These are phyloP conservation scores for Flammula alnicola DNA, from an alignment of 1,284 basidiomycete genomes.

Conservation along the genomic window DNA sequence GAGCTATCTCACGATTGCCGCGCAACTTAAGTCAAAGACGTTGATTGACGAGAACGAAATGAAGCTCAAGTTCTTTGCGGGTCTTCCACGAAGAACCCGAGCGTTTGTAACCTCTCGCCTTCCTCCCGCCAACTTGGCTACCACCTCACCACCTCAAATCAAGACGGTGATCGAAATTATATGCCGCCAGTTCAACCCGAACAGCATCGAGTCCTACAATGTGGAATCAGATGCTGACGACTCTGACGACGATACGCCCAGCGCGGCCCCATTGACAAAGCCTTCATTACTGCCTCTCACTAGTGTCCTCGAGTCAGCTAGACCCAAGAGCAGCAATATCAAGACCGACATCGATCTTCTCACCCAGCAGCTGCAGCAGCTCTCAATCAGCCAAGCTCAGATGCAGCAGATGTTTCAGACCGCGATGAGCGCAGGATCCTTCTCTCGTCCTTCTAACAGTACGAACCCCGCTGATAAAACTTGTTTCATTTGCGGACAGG, in stretches of 20 bases:
- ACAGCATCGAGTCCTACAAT: constrained; percentile 10
- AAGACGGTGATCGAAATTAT: constrained; percentile 6
- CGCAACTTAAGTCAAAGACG: too few species aligned
- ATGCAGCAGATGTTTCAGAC: neutral
- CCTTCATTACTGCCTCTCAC: too few species aligned
- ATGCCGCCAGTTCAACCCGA: constrained; percentile 9
- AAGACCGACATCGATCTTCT: constrained; percentile 4
- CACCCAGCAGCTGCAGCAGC: constrained; percentile 9
- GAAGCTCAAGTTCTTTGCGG: constrained; percentile 16
- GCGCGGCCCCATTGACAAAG: neutral
- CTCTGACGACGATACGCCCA: neutral
- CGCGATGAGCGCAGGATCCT: neutral
- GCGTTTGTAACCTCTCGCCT: constrained; percentile 5
- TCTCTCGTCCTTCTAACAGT: neutral
- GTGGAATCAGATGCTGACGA: constrained; percentile 3
- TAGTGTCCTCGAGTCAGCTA: neutral
- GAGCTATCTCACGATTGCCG: too few species aligned
- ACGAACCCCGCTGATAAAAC: neutral
- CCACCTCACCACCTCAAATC: constrained; percentile 1
- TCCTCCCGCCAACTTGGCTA: constrained; percentile 4
- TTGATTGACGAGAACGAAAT: neutral
- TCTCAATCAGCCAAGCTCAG: constrained; percentile 4
- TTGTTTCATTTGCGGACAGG: constrained; percentile 2
- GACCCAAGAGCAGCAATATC: neutral
- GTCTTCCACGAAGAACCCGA: constrained; percentile 2